Base-by-base conservation (phyloP, 495 filamentous ascomycete genomes). In the Aspergillus coremiiformis region DNA sequence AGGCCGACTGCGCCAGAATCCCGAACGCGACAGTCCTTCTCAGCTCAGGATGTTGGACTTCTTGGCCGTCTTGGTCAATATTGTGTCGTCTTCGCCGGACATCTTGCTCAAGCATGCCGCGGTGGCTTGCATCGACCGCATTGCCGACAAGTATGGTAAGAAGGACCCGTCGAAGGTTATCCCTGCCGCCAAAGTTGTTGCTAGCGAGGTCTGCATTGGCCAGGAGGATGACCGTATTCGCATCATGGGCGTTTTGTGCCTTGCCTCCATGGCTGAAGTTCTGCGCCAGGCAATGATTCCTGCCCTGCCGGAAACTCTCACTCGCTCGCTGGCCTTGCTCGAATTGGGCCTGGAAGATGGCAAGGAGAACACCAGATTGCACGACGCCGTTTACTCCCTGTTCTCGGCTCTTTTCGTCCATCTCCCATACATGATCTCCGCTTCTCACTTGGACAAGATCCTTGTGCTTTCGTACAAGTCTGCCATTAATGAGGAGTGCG, bases 131-230 rank as follows among this genome's bases (percentile, higher is more conserved):
- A 86, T 96, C 44, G 89, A 96, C 68, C 84, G 84, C 58, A 91
- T 97, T 47, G 80, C 87, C 8, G 89, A 94, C 68, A 87, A 87
- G 63, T 96, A 94, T 63, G 93, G 93, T 48, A 92, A 91, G 68
- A 89, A 86, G 60, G 86, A 92, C 58, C 73, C 82, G 1, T 81
- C 81, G 52, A 84, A 83, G 46, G 74, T 86, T 21, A 67, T 77
- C 21, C 48, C 64, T 24, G 83, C 89, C 21, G 87, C 89, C 10
- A 72, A 81, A 44, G 82, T 85, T 6, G 84, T 97, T 61, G 82
- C 86, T n/a, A 81, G 88, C 39, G 67, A 78, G 27, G 73, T 86
- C 52, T 91, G 86, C 53, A 77, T 97, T 22, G 85, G 84, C 35
- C 83, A 84, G 61, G 66, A 76, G 4, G 87, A 94, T 60, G 73